Evolutionary conservation across 2,329 filamentous ascomycete genomes (phyloP), one percentile per base, ranked within the genome.

Genomic region (Sphaerostilbella broomeana): DNA sequence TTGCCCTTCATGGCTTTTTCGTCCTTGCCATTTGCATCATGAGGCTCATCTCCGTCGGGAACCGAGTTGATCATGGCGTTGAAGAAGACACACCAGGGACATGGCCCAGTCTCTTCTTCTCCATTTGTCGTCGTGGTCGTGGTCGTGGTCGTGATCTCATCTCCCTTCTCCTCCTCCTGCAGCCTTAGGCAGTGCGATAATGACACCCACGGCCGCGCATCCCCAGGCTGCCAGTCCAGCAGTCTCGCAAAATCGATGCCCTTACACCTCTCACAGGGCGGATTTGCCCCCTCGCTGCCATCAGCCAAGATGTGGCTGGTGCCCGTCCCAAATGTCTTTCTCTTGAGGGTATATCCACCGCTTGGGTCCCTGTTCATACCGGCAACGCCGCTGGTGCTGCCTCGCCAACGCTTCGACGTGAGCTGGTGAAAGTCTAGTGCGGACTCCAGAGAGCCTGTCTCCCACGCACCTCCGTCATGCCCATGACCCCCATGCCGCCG

Each of bases 11-110:
- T 16, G 8, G 31, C 38, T 11, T 35, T 40, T 7, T 33, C 34
- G 20, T 38, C 32, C 21, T 28, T 32, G 10, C 35, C 43, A 6
- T 38, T 35, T 8, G 24, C 20, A n/a, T 34, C 33, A 7, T 31
- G 29, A 19, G 11, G 22, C 13, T 54, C 6, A 51, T 54, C 42
- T 43, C 31, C 43, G 13, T 60, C 54, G 11, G 51, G 48, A 13
- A 45, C 48, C 7, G 50, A 48, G 12, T 55, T 57, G 15, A 63
- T 53, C 46, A 64, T 46, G 34, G 59, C 55, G 31, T 59, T 53
- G 42, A 64, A 63, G 47, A 64, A 64, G 40, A 55, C 52, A 45
- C 61, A 64, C 46, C 60, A 64, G n/a, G 61, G 61, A 35, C 61
- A 64, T 16, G 17, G 30, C 20, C 28, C 24, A 24, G 28, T 19